Conservation (phyloP, 106 monocot species). For the Vanilla planifolia region DNA sequence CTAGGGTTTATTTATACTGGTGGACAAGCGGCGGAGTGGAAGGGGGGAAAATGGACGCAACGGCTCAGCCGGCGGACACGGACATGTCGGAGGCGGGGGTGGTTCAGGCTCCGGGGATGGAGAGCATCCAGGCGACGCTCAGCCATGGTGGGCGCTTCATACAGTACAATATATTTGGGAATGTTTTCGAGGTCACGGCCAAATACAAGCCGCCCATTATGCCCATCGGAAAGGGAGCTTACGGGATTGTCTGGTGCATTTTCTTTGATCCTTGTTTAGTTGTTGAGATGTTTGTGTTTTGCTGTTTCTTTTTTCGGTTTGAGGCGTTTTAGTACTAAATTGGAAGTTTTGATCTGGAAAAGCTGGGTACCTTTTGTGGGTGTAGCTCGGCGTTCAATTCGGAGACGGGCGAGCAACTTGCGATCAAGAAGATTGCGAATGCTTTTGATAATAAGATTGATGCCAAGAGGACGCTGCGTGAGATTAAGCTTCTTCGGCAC, state of each 20-base stretch:
- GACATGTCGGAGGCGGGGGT: slow-evolving; percentile 14
- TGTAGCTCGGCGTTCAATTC: slow-evolving; percentile 82
- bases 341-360: background rate
- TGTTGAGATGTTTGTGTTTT: background rate
- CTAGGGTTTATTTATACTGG: background rate
- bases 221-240: slow-evolving; percentile 96
- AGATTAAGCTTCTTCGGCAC: slow-evolving; percentile 94
- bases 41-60: slow-evolving; percentile 15
- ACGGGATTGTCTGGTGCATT: slow-evolving; percentile 84
- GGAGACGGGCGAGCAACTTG: slow-evolving; percentile 95
- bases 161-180: slow-evolving; percentile 96
- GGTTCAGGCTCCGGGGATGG: slow-evolving; percentile 3
- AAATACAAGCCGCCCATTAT: slow-evolving; percentile 96
- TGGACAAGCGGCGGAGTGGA: background rate
- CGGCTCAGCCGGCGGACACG: slow-evolving; percentile 13
- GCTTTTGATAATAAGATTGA: slow-evolving; percentile 97
- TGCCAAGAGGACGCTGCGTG: slow-evolving; percentile 89
- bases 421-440: slow-evolving; percentile 96
- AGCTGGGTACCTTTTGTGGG: background rate
- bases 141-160: slow-evolving; percentile 88
- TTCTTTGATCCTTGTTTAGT: background rate
- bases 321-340: background rate
- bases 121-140: slow-evolving; percentile 30
- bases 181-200: slow-evolving; percentile 88
- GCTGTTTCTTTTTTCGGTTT: background rate